Percentiles rank a stretch among this genome's conserved stretches.
Evolutionary conservation across 1,139 yeast genomes (phyloP).

Genomic region (Hyphopichia pseudoburtonii): DNA sequence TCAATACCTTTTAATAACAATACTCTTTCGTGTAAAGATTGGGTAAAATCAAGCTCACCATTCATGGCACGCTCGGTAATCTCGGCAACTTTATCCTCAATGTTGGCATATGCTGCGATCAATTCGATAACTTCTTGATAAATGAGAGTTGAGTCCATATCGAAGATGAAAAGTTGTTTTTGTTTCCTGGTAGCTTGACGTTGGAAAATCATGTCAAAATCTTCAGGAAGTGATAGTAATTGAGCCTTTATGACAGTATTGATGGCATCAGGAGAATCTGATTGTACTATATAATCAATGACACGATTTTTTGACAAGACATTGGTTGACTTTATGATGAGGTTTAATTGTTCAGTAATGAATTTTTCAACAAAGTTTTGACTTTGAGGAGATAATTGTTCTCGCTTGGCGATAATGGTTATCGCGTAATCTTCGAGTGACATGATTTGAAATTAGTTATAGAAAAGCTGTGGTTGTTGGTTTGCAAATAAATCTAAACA

Average conservation of each 20-base stretch:
- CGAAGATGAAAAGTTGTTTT: slow-evolving; percentile 80
- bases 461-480: neutral
- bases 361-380: slow-evolving; percentile 6
- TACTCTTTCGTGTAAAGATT: slow-evolving; percentile 76
- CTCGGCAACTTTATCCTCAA: slow-evolving; percentile 36
- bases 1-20: slow-evolving; percentile 77
- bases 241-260: slow-evolving; percentile 8
- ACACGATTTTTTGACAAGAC: slow-evolving; percentile 12
- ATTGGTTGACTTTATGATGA: slow-evolving; percentile 5
- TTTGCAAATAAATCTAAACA: too few relatives aligned
- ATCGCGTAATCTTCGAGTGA: slow-evolving; percentile 4
- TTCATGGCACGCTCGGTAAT: slow-evolving; percentile 97
- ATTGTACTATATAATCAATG: slow-evolving; percentile 13
- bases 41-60: slow-evolving; percentile 90
- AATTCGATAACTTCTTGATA: slow-evolving; percentile 96
- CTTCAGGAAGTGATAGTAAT: slow-evolving; percentile 2
- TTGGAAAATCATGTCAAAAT: slow-evolving; percentile 39
- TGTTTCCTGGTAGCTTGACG: slow-evolving; percentile 30
- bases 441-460: neutral
- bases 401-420: slow-evolving; percentile 9
- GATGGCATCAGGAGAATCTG: slow-evolving; percentile 10
- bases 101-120: slow-evolving; percentile 63
- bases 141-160: slow-evolving; percentile 97
- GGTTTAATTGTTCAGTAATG: slow-evolving; percentile 9
- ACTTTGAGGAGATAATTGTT: slow-evolving; percentile 1